Evolutionary conservation across 805 yeast species (phyloP), one percentile per base, ranked within the genome.

Genomic region (Diddensiella transvaalensis): DNA sequence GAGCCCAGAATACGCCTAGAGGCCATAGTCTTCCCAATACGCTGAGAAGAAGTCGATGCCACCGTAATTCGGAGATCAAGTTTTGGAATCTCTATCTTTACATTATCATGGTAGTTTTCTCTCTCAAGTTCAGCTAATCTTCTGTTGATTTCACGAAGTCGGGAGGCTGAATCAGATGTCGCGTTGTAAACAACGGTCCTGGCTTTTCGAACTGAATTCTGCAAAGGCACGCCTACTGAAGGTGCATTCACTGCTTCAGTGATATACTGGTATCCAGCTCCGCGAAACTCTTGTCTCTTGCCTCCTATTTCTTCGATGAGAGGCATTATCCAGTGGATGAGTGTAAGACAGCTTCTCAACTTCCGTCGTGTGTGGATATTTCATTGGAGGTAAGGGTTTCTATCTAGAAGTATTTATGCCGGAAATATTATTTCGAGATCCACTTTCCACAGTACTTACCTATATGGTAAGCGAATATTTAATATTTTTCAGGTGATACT

Each of bases 1-100:
- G 72, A 66, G 4, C 59, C 68, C 8, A 71, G 56, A 10, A 72
- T 63, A 38, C 70, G 62, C 8, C 73, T 54, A 2, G 65, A 55
- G 40, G 61, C 64, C 18, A 61, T 60, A 0, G 69, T 62, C 24
- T 40, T 18, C 3, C 61, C 60, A n/a, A 30, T 33, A 2, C 48
- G 42, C 15, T 21, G 24, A 5, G 21, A 33, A 21, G 35, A 48
- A 24, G 41, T 47, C 11, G 32, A 21, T 22, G 40, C 22, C 10
- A 10, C 21, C 6, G 26, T 49, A 15, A 44, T 23, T 17, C 32
- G 35, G 13, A 44, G 30, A 21, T 52, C 53, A 10, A 45, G 41
- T 21, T 58, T 56, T 3, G 70, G 69, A 6, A 60, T 42, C 18
- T 67, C 71, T 18, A 67, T 57, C 39, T 60, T 62, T 17, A 59